Conservation (phyloP, 805 yeast species). For the Metschnikowia drakensbergensis region DNA sequence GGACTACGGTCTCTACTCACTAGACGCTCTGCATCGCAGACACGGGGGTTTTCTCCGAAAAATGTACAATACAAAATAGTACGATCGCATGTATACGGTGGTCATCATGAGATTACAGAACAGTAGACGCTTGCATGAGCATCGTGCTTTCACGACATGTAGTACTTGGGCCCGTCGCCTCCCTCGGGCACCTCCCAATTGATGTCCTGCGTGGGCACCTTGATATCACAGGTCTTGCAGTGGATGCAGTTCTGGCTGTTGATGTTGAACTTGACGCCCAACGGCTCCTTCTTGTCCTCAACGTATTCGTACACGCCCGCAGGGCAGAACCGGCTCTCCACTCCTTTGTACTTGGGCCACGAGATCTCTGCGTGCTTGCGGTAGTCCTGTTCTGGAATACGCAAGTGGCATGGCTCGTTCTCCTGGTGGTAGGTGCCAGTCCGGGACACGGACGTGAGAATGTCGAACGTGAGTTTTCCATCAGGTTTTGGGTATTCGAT, state of each 20-base stretch:
- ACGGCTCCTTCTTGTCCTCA: constrained; percentile 54
- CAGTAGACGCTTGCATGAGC: too few relatives aligned
- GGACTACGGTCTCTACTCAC: neutral
- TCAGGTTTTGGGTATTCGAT: constrained; percentile 96
- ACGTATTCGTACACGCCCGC: constrained; percentile 96
- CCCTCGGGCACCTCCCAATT: constrained; percentile 98
- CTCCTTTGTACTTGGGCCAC: constrained; percentile 77
- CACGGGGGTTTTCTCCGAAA: neutral
- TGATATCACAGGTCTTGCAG: constrained; percentile 97
- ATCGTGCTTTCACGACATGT: constrained; percentile 42
- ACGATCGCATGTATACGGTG: neutral
- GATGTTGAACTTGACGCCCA: constrained; percentile 84
- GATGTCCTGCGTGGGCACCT: constrained; percentile 92
- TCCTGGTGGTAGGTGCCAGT: constrained; percentile 97
- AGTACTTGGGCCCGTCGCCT: constrained; percentile 97
- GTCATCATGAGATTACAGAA: constrained; percentile 22
- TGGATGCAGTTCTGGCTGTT: constrained; percentile 97
- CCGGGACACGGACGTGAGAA: constrained; percentile 89
- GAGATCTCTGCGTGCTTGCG: constrained; percentile 62
- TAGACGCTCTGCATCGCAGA: constrained; percentile 5
- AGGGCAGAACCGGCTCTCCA: constrained; percentile 92
- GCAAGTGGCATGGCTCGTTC: constrained; percentile 84
- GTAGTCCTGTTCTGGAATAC: constrained; percentile 57
- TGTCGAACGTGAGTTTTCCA: constrained; percentile 85
- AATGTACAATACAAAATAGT: neutral